phyloP scores from a whole-genome alignment of 2,329 filamentous ascomycete genomes.

The Rhinocladiella similis region DNA sequence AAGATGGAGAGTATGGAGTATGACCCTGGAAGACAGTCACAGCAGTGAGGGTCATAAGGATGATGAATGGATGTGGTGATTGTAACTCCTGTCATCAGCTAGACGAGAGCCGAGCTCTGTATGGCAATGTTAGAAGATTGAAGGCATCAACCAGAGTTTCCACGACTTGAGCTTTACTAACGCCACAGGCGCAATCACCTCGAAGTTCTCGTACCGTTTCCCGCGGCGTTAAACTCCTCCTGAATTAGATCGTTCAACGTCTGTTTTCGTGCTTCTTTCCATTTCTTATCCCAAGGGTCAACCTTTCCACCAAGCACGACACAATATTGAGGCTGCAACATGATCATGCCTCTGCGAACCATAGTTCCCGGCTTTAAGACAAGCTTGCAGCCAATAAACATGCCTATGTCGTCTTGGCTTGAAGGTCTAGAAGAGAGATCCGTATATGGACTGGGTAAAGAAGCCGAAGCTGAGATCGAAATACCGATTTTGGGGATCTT shows the following conservation, averaged over 20 bases:
- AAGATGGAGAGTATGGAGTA: conserved; percentile 52
- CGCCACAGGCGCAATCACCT: too few relatives aligned
- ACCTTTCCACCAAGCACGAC: conserved; percentile 85
- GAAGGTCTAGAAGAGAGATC: not conserved
- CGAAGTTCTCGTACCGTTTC: conserved; percentile 31
- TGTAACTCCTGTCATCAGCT: not conserved
- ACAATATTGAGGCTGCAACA: conserved; percentile 70
- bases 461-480: conserved; percentile 10
- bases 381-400: conserved; percentile 79
- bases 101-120: too few relatives aligned
- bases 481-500: conserved; percentile 66
- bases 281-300: conserved; percentile 74
- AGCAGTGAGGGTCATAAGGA: not conserved
- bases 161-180: too few relatives aligned
- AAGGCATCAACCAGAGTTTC: too few relatives aligned
- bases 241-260: conserved; percentile 62
- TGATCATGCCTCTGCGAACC: conserved; percentile 73
- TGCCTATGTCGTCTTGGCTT: conserved; percentile 41
- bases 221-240: conserved; percentile 19
- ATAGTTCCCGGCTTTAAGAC: conserved; percentile 65
- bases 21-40: conserved; percentile 10
- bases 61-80: not conserved
- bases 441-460: not conserved
- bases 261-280: conserved; percentile 70
- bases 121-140: too few relatives aligned